These are phyloP conservation scores for Calonectria leucothoes DNA, from an alignment of 2,329 filamentous ascomycete species.

Conservation along the genomic window DNA sequence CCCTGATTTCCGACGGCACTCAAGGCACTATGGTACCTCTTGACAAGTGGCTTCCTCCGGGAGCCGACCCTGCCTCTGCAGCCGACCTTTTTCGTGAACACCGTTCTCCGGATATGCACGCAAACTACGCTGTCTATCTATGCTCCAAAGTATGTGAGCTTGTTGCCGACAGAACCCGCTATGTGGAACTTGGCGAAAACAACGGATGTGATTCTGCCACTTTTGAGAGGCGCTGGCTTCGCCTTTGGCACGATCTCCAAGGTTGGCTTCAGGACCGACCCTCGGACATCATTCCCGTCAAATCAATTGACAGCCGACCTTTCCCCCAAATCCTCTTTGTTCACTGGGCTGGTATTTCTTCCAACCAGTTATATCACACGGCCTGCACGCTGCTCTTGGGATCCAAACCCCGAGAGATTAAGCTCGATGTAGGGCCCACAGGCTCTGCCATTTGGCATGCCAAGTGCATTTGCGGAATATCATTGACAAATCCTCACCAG, in stretches of 20 bases:
- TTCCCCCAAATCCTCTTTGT: constrained; percentile 65
- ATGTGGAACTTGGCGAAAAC: constrained; percentile 57
- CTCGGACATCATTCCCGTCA: constrained; percentile 57
- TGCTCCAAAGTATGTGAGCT: constrained; percentile 64
- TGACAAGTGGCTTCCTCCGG: constrained; percentile 58
- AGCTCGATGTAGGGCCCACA: constrained; percentile 38
- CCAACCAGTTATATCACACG: constrained; percentile 68
- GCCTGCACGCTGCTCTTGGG: constrained; percentile 64
- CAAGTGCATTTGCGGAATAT: constrained; percentile 66
- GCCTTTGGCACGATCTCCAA: constrained; percentile 62
- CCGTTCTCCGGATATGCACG: constrained; percentile 63
- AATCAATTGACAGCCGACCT: constrained; percentile 54
- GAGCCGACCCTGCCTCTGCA: constrained; percentile 49
- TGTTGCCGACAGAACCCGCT: constrained; percentile 60
- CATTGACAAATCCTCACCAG: constrained; percentile 64
- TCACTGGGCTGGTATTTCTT: constrained; percentile 66
- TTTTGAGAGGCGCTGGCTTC: constrained; percentile 58
- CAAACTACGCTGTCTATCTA: constrained; percentile 70
- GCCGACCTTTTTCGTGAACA: constrained; percentile 48
- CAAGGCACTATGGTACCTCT: constrained; percentile 62
- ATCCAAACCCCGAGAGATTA: constrained; percentile 49
- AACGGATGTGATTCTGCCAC: constrained; percentile 55
- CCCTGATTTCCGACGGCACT: constrained; percentile 65
- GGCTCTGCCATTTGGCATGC: constrained; percentile 66
- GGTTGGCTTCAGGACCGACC: constrained; percentile 61